phyloP scores from a whole-genome alignment of 495 filamentous ascomycete genomes.

The Aspergillus conjunctus region DNA sequence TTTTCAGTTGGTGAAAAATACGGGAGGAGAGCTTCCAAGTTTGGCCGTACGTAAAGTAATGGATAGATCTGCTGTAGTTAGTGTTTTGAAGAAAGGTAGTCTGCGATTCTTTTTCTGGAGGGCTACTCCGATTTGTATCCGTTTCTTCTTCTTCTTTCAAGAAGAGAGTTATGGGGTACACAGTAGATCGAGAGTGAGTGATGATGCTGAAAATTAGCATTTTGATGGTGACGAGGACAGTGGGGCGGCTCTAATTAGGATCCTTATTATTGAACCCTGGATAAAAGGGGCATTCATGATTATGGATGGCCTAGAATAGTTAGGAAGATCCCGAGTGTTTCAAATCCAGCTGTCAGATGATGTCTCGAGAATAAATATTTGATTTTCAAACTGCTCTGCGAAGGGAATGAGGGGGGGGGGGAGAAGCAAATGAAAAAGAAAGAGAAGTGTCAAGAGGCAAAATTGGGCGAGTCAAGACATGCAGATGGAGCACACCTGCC shows the following conservation, averaged over 20 bases:
- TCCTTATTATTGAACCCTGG: conserved; percentile 17
- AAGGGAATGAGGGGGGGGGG: background rate
- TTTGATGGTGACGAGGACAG: conserved; percentile 16
- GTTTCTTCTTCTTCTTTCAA: too few relatives aligned
- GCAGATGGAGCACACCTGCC: conserved; percentile 3
- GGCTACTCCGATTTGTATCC: too few relatives aligned
- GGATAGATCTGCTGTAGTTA: too few relatives aligned
- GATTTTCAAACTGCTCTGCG: background rate
- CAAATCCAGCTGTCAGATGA: conserved; percentile 19
- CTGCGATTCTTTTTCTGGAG: too few relatives aligned
- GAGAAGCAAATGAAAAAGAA: background rate
- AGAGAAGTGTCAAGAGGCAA: background rate
- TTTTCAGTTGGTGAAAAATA: too few relatives aligned
- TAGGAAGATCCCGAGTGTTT: conserved; percentile 4
- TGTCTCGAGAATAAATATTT: background rate
- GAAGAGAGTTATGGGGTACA: background rate
- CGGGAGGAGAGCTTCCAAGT: too few relatives aligned
- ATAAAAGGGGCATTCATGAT: conserved; percentile 4
- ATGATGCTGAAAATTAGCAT: background rate
- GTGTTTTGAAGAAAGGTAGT: too few relatives aligned
- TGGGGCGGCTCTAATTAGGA: conserved; percentile 13
- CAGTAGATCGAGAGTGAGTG: background rate
- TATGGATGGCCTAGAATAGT: conserved; percentile 10
- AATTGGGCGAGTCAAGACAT: conserved; percentile 2
- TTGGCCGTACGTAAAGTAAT: too few relatives aligned